A percentile compares a stretch with the other conserved stretches of the same genome.
phyloP scores from a whole-genome alignment of 108 stramenopile genomes.

The Skeletonema marinoi region DNA sequence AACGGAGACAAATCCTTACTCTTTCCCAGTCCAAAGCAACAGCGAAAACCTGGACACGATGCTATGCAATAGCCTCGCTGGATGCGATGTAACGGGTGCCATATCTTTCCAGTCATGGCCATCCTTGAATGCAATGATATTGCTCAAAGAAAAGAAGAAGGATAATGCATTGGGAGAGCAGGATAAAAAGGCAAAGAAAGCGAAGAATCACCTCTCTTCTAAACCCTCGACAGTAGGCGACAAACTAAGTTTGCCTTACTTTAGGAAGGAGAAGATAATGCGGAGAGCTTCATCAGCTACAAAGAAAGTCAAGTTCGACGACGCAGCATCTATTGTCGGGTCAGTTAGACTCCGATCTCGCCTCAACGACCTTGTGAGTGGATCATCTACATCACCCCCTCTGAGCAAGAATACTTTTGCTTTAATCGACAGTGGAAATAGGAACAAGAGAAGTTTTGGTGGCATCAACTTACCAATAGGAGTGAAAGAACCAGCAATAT shows the following conservation, averaged over 20 bases:
- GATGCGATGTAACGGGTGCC: slow-evolving; percentile 16
- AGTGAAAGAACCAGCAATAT: slow-evolving; percentile 51
- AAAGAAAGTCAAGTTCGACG: slow-evolving; percentile 16
- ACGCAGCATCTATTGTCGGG: slow-evolving; percentile 22
- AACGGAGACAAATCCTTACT: slow-evolving; percentile 26
- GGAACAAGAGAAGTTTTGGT: slow-evolving; percentile 12
- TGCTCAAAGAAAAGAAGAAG: slow-evolving; percentile 28
- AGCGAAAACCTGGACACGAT: neutral
- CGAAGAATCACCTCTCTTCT: slow-evolving; percentile 15
- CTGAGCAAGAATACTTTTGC: neutral
- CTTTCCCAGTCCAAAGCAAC: neutral
- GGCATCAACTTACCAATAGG: slow-evolving; percentile 77
- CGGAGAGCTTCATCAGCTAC: slow-evolving; percentile 10
- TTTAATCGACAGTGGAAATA: neutral
- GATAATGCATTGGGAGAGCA: neutral
- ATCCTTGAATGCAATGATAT: slow-evolving; percentile 28
- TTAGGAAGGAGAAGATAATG: slow-evolving; percentile 11
- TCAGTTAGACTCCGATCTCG: slow-evolving; percentile 21
- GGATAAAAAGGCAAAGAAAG: slow-evolving; percentile 34
- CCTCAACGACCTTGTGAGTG: slow-evolving; percentile 25
- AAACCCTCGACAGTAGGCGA: slow-evolving; percentile 12
- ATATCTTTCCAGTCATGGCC: slow-evolving; percentile 17
- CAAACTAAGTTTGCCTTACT: slow-evolving; percentile 6
- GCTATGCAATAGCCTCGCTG: slow-evolving; percentile 14
- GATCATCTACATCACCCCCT: neutral